Evolutionary conservation across 495 filamentous ascomycete species (phyloP).

Genomic region (Tuber umbilicatum): DNA sequence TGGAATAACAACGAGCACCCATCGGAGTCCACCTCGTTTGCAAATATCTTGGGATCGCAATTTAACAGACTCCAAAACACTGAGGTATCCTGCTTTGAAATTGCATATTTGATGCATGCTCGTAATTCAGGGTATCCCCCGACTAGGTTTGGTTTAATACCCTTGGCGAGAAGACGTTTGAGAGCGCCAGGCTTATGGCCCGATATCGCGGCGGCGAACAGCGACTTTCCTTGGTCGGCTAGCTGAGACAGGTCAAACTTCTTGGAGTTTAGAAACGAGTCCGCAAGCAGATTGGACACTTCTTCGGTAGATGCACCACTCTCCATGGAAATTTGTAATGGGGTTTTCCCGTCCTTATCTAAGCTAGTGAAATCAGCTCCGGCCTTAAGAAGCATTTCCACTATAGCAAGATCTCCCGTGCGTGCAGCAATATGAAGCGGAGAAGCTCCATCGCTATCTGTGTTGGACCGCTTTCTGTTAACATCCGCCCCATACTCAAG

Average conservation of each 20-base stretch:
- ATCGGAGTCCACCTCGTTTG: not conserved
- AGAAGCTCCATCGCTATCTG: not conserved
- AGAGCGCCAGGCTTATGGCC: conserved; percentile 1
- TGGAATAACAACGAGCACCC: not conserved
- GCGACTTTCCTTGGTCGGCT: not conserved
- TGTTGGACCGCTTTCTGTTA: not conserved
- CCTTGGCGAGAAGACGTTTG: not conserved
- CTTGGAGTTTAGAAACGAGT: not conserved
- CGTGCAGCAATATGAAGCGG: conserved; percentile 3
- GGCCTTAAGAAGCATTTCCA: not conserved
- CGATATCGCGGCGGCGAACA: not conserved
- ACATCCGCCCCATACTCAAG: not conserved
- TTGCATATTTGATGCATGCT: not conserved
- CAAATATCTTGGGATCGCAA: not conserved
- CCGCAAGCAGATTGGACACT: not conserved
- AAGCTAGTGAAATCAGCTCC: not conserved
- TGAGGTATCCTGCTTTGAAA: not conserved
- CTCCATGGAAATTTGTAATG: not conserved
- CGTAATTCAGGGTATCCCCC: not conserved
- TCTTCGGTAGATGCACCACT: not conserved
- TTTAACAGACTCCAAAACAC: not conserved
- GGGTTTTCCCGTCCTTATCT: not conserved
- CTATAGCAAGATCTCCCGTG: not conserved
- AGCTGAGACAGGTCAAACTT: not conserved
- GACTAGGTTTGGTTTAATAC: not conserved